Base-by-base conservation (phyloP, 179 eudicot species). In the Nepenthes alata region DNA sequence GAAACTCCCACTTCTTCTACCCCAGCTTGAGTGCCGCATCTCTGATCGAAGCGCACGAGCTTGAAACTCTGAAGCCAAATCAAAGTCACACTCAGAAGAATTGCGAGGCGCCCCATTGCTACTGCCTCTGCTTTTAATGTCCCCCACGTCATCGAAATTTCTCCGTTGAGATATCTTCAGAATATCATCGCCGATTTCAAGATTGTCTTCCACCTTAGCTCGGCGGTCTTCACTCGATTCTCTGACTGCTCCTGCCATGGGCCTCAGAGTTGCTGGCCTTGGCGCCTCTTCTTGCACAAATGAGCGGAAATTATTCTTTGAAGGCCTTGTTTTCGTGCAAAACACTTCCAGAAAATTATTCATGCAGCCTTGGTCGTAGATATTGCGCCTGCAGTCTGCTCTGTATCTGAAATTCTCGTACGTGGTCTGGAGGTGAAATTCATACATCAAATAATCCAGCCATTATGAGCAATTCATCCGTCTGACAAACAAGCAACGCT, bases 371-470 rank as follows among this genome's bases (percentile, higher is more conserved):
- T 67, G 75, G 62, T 86, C 72, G 55, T 77, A 78, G 38, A 81
- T 77, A 62, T 79, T 85, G 55, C 61, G 70, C 68, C 93, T 80
- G 65, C 58, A 69, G 69, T 85, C 84, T 44, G 82, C 80, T 72
- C 93, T 80, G 64, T 73, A 83, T 62, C 93, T 80, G 64, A 85
- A 88, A 67, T 83, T 86, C 73, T 88, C 96, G 38, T 88, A 88
- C 16, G 96, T 88, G 49, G 96, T 88, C 96, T 88, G 87, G 6
- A 47, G 47, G 25, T 25, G 25, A 25, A 25, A 25, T 25, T 25
- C 25, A 25, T 25, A 25, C 25, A 25, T 25, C 25, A 25, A 25
- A 25, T 25, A 25, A 25, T 25, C 25, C 25, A 25, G 25, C 25
- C 25, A 25, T 0, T 25, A 25, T 25, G 25, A 25, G 25, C 25